Evolutionary conservation across 371 early-diverging fungal genomes (phyloP).

Genomic region (Apophysomyces ossiformis): DNA sequence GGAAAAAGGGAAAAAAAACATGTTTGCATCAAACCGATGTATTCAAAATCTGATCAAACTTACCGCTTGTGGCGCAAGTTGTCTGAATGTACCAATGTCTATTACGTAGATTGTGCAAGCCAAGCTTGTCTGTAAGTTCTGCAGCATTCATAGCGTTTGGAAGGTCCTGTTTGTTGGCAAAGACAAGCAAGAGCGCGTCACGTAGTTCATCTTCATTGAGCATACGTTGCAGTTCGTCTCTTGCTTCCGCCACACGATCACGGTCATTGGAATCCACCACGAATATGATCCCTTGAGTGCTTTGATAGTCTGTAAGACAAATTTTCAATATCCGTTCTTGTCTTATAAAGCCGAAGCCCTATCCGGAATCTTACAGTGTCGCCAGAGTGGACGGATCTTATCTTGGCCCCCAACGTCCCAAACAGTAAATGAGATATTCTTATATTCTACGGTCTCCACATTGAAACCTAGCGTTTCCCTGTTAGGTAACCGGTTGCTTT

Average conservation of each 20-base stretch:
- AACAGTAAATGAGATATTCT: constrained; percentile 92
- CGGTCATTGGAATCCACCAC: constrained; percentile 88
- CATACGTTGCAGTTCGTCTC: constrained; percentile 81
- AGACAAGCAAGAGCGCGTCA: constrained; percentile 81
- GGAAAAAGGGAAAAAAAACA: background rate
- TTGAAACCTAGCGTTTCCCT: constrained; percentile 63
- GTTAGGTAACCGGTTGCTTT: background rate
- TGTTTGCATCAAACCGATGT: background rate
- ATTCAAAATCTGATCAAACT: background rate
- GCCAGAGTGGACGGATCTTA: constrained; percentile 27
- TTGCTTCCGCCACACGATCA: constrained; percentile 76
- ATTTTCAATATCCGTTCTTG: background rate
- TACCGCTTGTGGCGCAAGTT: constrained; percentile 85
- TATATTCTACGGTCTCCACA: constrained; percentile 88
- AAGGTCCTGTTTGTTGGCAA: constrained; percentile 95
- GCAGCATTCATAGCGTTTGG: constrained; percentile 86
- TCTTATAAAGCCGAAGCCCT: background rate
- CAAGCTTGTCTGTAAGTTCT: constrained; percentile 83
- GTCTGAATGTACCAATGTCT: constrained; percentile 89
- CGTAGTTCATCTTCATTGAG: constrained; percentile 86
- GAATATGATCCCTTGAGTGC: constrained; percentile 91
- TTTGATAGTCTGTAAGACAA: constrained; percentile 68
- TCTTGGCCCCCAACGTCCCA: constrained; percentile 86
- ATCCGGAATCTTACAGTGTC: constrained; percentile 26
- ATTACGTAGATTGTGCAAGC: constrained; percentile 75